Evolutionary conservation across 371 early-diverging fungal genomes (phyloP).

Genomic region (Mucor sp.): DNA sequence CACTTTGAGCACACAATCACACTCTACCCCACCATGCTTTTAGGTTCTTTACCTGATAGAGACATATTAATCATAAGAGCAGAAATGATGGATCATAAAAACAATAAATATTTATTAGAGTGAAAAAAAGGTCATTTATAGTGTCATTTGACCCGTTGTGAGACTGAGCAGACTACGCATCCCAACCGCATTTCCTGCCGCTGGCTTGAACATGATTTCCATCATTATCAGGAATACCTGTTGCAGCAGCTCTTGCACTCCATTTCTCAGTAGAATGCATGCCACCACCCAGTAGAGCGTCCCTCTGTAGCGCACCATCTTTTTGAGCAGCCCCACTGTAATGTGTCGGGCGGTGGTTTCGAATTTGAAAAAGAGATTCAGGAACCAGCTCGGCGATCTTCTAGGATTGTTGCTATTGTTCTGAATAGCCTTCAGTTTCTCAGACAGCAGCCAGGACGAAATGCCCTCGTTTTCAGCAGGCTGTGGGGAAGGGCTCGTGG

Average conservation of each 20-base stretch:
- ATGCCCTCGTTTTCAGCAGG: conserved; percentile 2
- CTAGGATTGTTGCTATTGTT: neutral
- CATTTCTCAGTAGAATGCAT: conserved; percentile 33
- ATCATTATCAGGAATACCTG: conserved; percentile 29
- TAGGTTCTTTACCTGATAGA: conserved; percentile 39
- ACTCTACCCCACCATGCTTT: conserved; percentile 32
- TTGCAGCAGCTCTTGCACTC: conserved; percentile 35
- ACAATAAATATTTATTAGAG: conserved; percentile 23
- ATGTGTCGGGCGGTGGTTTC: conserved; percentile 1
- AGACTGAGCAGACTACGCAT: conserved; percentile 23
- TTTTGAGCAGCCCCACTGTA: conserved; percentile 13
- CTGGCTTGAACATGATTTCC: conserved; percentile 14
- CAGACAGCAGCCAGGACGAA: conserved; percentile 13
- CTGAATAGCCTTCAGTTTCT: conserved; percentile 19
- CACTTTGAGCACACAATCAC: conserved; percentile 37
- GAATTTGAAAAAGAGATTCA: conserved; percentile 1
- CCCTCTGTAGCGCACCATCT: conserved; percentile 25
- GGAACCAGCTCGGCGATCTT: neutral
- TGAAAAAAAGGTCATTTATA: conserved; percentile 15
- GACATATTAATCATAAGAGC: conserved; percentile 40
- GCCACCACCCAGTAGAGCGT: conserved; percentile 41
- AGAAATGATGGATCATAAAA: conserved; percentile 29
- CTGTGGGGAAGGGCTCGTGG: neutral
- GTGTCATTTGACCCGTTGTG: conserved; percentile 31
- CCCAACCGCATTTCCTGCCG: conserved; percentile 18